Evolutionary conservation across 257 asterid genomes (phyloP), one percentile per base, ranked within the genome.

Genomic region (Eucommia ulmoides): DNA sequence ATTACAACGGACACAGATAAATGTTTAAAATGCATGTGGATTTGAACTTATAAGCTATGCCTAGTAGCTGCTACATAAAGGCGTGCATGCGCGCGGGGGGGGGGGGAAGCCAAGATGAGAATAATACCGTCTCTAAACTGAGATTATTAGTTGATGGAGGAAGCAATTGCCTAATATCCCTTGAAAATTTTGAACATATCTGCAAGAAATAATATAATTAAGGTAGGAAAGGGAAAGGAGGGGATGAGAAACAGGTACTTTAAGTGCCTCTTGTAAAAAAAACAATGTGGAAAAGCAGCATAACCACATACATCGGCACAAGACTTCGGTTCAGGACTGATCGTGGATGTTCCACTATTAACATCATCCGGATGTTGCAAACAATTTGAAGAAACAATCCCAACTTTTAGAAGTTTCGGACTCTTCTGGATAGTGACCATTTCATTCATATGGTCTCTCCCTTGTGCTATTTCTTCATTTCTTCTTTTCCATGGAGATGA

Each of bases 221-320:
- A n/a, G n/a, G n/a, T n/a, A n/a, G n/a, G n/a, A n/a, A n/a, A n/a
- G n/a, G n/a, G n/a, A n/a, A n/a, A n/a, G n/a, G n/a, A n/a, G n/a
- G n/a, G n/a, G n/a, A n/a, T n/a, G n/a, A n/a, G n/a, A n/a, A n/a
- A n/a, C n/a, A n/a, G n/a, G n/a, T n/a, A n/a, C n/a, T n/a, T n/a
- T n/a, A n/a, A n/a, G n/a, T n/a, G n/a, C n/a, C n/a, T n/a, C n/a
- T n/a, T n/a, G n/a, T n/a, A n/a, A n/a, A n/a, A n/a, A n/a, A n/a
- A n/a, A n/a, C n/a, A n/a, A n/a, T n/a, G n/a, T n/a, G n/a, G n/a
- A n/a, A 59, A 65, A 24, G 50, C 64, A 58, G 49, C 38, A 50
- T 61, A 63, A 59, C 55, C 52, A 53, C 83, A 55, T 80, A 87
- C 97, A 53, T 76, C 82, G 59, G 69, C 59, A 85, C 83, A 80